Percentiles rank a stretch among this genome's conserved stretches.
These are phyloP conservation scores for Stagonosporopsis chrysanthemi DNA, from an alignment of 2,329 filamentous ascomycete genomes.

Conservation along the genomic window DNA sequence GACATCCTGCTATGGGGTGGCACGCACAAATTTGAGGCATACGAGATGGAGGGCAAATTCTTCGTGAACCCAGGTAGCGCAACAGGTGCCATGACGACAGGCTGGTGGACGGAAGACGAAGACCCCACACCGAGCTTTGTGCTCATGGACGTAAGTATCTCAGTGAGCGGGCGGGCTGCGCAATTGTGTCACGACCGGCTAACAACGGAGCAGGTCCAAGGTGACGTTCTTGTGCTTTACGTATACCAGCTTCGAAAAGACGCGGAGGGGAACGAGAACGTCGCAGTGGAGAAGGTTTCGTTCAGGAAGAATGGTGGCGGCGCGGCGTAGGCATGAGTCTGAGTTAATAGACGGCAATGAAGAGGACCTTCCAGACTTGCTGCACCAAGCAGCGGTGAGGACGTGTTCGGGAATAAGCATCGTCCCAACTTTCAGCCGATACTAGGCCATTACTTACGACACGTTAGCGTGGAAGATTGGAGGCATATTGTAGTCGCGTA, in stretches of 20 bases:
- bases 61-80: slow-evolving; percentile 75
- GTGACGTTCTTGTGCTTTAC: slow-evolving; percentile 93
- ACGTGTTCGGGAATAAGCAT: background rate
- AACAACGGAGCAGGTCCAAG: slow-evolving; percentile 74
- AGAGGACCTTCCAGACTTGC: background rate
- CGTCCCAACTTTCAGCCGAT: background rate
- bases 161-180: background rate
- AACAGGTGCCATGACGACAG: slow-evolving; percentile 69
- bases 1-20: slow-evolving; percentile 74
- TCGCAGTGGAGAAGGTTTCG: slow-evolving; percentile 64
- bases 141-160: slow-evolving; percentile 87
- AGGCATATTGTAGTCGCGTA: background rate
- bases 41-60: slow-evolving; percentile 75
- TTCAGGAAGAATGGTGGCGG: slow-evolving; percentile 59
- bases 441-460: background rate
- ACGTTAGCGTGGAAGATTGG: background rate
- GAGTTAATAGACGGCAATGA: slow-evolving; percentile 21
- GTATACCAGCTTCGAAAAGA: slow-evolving; percentile 74
- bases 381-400: background rate
- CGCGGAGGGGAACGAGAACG: slow-evolving; percentile 60
- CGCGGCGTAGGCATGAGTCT: slow-evolving; percentile 40
- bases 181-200: slow-evolving; percentile 20
- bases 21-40: slow-evolving; percentile 74
- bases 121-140: slow-evolving; percentile 91
- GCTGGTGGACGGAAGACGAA: slow-evolving; percentile 63